Conservation (phyloP, 495 filamentous ascomycete genomes). For the Penicilliopsis zonata region DNA sequence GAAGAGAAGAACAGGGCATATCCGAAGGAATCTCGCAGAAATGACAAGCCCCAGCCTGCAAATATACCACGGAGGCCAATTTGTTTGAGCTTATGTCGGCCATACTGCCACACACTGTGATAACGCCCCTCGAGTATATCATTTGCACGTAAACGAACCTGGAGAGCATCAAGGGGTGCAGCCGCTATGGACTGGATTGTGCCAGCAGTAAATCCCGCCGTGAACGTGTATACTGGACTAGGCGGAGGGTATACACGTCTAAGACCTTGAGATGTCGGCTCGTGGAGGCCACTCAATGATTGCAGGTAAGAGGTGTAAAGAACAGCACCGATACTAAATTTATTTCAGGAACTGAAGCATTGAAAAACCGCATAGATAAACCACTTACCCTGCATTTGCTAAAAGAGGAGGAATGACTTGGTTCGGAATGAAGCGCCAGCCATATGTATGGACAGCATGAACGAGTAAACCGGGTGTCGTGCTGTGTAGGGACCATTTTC, state of each 20-base stretch:
- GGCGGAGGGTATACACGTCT: slow-evolving; percentile 72
- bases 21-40: slow-evolving; percentile 72
- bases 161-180: slow-evolving; percentile 79
- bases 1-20: slow-evolving; percentile 74
- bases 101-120: slow-evolving; percentile 75
- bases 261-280: slow-evolving; percentile 52
- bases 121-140: slow-evolving; percentile 59
- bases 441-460: slow-evolving; percentile 66
- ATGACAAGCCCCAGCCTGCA: slow-evolving; percentile 66
- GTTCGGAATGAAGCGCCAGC: slow-evolving; percentile 79
- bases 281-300: slow-evolving; percentile 57
- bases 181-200: slow-evolving; percentile 69
- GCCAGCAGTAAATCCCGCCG: slow-evolving; percentile 68
- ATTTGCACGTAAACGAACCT: slow-evolving; percentile 61
- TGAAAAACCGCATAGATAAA: slow-evolving; percentile 78
- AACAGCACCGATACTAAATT: slow-evolving; percentile 61
- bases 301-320: slow-evolving; percentile 85
- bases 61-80: slow-evolving; percentile 76
- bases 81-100: slow-evolving; percentile 55
- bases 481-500: slow-evolving; percentile 55
- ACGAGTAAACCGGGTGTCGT: slow-evolving; percentile 69
- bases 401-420: slow-evolving; percentile 78
- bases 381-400: slow-evolving; percentile 56
- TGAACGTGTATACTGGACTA: slow-evolving; percentile 49
- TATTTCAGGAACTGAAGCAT: too few species aligned